Base-by-base conservation (phyloP, 2,329 filamentous ascomycete genomes). In the Apiospora kogelbergensis region DNA sequence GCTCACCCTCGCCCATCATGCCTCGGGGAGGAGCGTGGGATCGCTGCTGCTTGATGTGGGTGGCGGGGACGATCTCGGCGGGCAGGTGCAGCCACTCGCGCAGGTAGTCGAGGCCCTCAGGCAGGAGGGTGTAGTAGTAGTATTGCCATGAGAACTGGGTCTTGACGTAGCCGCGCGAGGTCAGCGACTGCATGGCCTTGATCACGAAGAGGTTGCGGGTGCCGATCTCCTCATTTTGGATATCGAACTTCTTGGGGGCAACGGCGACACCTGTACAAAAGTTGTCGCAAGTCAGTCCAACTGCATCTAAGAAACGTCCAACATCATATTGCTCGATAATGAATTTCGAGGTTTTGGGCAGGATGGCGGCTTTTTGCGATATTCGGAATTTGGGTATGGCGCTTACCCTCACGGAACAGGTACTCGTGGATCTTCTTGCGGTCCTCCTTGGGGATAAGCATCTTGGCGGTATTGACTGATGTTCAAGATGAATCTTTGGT, bases 341-440 rank as follows among this genome's bases (percentile, higher is more conserved):
- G 46, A 33, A 60, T 37, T 60, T 60, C 53, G 53, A 60, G 53
- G 53, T 37, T 60, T 37, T 60, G 53, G 53, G 53, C 15, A n/a
- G 26, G 20, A 37, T n/a, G 53, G 53, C 53, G 53, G 33, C 22
- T 60, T 60, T 60, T 60, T 60, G 53, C 53, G 53, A 60, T 60
- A 37, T 60, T 60, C 53, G 53, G 53, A 60, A 60, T 11, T 37
- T 37, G 30, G 53, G 53, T 30, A 33, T 60, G 53, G 53, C 53
- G 53, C 65, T 66, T 66, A 66, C 65, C 89, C 88, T 91, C 93
- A 81, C 92, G 91, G 92, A 97, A 97, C 90, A 99, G 93, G 92
- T 95, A 97, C 92, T 91, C 95, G 91, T 99, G 96, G 88, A 99
- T 98, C 92, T 94, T 94, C 93, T 99, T 99, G 89, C 97, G 95